A percentile compares a stretch with the other conserved stretches of the same genome.
Conservation (phyloP, 345 rosid species). For the Combretum micranthum region DNA sequence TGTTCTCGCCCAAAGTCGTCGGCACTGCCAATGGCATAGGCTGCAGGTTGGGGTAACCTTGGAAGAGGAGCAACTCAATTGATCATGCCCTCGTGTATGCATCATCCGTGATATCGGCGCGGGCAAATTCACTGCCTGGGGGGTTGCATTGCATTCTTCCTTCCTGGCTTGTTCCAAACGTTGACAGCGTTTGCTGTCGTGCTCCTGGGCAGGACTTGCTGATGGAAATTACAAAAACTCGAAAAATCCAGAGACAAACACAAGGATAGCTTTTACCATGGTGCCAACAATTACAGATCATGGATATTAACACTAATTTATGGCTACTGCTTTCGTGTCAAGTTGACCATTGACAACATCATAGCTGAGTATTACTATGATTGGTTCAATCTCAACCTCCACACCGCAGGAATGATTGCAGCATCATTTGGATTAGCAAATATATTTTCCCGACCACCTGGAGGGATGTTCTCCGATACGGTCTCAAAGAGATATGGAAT, state of each 20-base stretch:
- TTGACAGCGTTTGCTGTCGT: constrained; percentile 7
- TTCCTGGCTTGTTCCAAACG: constrained; percentile 14
- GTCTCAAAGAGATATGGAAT: constrained; percentile 10
- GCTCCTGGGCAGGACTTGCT: constrained; percentile 17
- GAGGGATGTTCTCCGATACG: constrained; percentile 14
- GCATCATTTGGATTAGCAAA: constrained; percentile 17
- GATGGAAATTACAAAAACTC: constrained; percentile 12
- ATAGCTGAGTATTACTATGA: constrained; percentile 20
- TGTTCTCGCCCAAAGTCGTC: constrained; percentile 10
- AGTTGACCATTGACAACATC: constrained; percentile 18
- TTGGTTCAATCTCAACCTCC: constrained; percentile 16
- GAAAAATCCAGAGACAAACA: constrained; percentile 8
- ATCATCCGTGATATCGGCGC: constrained; percentile 15
- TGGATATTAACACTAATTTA: constrained; percentile 16
- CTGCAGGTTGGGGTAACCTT: constrained; percentile 23
- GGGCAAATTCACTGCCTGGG: constrained; percentile 16
- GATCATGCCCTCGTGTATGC: constrained; percentile 17
- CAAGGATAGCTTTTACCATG: constrained; percentile 9
- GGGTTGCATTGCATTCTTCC: constrained; percentile 20
- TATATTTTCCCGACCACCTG: constrained; percentile 10
- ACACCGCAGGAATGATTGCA: constrained; percentile 16
- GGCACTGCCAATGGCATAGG: constrained; percentile 15
- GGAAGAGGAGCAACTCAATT: constrained; percentile 19
- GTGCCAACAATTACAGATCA: constrained; percentile 9
- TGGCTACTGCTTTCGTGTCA: constrained; percentile 16